Conservation (phyloP, 2,329 filamentous ascomycete species). For the Stagonosporopsis rhizophila region DNA sequence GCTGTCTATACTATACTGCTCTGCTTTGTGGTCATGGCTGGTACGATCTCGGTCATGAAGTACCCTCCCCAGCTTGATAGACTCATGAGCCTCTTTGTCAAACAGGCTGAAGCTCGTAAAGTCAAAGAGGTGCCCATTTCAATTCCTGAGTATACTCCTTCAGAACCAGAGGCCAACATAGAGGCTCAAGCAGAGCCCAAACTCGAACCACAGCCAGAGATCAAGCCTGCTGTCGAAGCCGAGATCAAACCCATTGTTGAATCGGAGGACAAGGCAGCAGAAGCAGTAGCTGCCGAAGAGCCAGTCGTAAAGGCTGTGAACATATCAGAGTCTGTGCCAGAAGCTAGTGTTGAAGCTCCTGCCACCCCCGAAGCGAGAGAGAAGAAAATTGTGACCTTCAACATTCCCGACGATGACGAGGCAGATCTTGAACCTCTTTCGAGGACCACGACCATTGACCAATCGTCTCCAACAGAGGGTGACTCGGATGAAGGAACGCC, state of each 20-base stretch:
- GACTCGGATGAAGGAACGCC: constrained; percentile 23
- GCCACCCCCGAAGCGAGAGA: constrained; percentile 34
- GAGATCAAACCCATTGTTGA: background rate
- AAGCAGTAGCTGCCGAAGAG: constrained; percentile 8
- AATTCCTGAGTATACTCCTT: constrained; percentile 9
- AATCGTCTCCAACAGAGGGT: constrained; percentile 28
- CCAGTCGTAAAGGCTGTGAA: constrained; percentile 9
- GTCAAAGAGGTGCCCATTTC: constrained; percentile 15
- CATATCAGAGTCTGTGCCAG: constrained; percentile 13
- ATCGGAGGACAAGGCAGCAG: constrained; percentile 2
- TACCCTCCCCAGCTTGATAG: constrained; percentile 22
- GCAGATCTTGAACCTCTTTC: constrained; percentile 44
- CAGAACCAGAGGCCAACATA: background rate
- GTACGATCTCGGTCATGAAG: constrained; percentile 24
- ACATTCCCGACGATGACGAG: constrained; percentile 42
- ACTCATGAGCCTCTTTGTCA: constrained; percentile 26
- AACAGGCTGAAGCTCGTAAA: constrained; percentile 21
- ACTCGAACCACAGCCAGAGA: constrained; percentile 1
- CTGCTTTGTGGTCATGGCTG: constrained; percentile 20
- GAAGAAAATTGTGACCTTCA: constrained; percentile 45
- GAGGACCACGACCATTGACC: constrained; percentile 43
- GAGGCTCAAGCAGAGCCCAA: background rate
- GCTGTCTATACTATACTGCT: constrained; percentile 21
- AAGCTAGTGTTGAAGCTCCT: constrained; percentile 13
- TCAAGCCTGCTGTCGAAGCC: background rate